phyloP scores from a whole-genome alignment of 768 basidiomycete genomes.

The Dacryopinax spathularia region DNA sequence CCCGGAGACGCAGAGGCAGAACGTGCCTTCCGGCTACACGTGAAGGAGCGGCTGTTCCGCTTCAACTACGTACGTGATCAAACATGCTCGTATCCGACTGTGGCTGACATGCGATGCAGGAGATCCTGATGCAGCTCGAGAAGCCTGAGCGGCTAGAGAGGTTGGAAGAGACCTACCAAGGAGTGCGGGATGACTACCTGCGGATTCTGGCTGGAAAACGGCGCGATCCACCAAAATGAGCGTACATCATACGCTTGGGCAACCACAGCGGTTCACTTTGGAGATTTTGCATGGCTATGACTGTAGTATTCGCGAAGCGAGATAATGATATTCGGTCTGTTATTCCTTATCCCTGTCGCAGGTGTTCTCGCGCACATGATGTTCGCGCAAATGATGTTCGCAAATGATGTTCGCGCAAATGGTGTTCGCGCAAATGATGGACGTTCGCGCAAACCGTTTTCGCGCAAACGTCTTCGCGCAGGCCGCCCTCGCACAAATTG shows the following conservation, averaged over 20 bases:
- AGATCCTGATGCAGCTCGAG: conserved; percentile 75
- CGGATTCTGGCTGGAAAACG: conserved; percentile 41
- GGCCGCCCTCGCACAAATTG: too few species aligned
- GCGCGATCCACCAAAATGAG: not conserved
- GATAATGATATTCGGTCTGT: too few species aligned
- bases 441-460: too few species aligned
- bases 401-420: too few species aligned
- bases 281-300: too few species aligned
- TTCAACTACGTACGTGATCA: conserved; percentile 73
- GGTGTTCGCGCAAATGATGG: too few species aligned
- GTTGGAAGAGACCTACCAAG: conserved; percentile 84
- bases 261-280: too few species aligned
- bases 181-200: conserved; percentile 69
- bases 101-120: conserved; percentile 31
- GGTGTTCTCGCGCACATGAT: too few species aligned
- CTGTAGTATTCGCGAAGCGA: too few species aligned
- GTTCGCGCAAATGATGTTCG: too few species aligned
- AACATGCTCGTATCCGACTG: not conserved
- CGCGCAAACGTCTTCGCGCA: too few species aligned
- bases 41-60: conserved; percentile 86
- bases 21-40: conserved; percentile 68
- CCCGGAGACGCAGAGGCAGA: conserved; percentile 38
- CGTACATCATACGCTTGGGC: not conserved
- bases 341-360: too few species aligned
- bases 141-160: conserved; percentile 76